A percentile compares a stretch with the other conserved stretches of the same genome.
phyloP scores from a whole-genome alignment of 441 rosid genomes.

The Geranium incanum region DNA sequence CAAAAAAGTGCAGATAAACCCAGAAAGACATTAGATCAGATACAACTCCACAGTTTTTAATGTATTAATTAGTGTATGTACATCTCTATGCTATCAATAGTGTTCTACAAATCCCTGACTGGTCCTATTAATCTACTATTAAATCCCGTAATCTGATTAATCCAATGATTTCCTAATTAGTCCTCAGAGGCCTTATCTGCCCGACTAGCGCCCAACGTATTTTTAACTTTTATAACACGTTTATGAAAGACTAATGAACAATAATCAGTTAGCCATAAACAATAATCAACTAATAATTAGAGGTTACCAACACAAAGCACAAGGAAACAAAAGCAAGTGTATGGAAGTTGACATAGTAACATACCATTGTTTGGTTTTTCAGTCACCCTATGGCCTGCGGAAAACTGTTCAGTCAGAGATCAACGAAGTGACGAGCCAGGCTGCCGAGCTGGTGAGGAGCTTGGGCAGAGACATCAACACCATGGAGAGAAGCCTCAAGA shows the following conservation, averaged over 20 bases:
- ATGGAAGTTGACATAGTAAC: background rate
- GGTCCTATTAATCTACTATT: too few species aligned
- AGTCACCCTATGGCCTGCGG: constrained; percentile 56
- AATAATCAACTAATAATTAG: background rate
- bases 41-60: too few species aligned
- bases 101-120: too few species aligned
- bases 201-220: too few species aligned
- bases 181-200: too few species aligned
- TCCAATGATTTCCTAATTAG: too few species aligned
- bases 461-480: constrained; percentile 41
- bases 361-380: constrained; percentile 11
- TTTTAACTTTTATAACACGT: too few species aligned
- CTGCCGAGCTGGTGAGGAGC: constrained; percentile 48
- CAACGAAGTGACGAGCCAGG: constrained; percentile 38
- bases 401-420: constrained; percentile 43
- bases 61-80: too few species aligned
- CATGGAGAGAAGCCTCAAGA: constrained; percentile 38
- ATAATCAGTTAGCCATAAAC: background rate
- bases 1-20: constrained; percentile 1
- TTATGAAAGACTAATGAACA: background rate
- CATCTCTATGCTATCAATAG: too few species aligned
- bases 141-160: too few species aligned
- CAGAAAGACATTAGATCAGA: too few species aligned
- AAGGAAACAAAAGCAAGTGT: background rate
- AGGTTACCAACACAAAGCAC: background rate